A percentile compares a stretch with the other conserved stretches of the same genome.
Evolutionary conservation across 2,329 filamentous ascomycete species (phyloP).

Genomic region (Colletotrichum eleusines): DNA sequence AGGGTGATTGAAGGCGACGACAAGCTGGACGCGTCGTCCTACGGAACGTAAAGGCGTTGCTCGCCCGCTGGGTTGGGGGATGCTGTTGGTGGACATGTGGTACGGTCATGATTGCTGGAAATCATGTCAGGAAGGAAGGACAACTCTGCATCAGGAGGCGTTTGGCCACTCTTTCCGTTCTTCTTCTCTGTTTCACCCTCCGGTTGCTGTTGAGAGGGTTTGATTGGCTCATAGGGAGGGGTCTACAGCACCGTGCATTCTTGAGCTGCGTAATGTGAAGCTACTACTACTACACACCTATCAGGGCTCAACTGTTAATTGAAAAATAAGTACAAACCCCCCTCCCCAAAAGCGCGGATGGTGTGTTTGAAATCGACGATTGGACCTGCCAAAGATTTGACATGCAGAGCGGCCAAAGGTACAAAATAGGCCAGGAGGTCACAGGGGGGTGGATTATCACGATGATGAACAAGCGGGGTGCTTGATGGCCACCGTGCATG

Average conservation of each 20-base stretch:
- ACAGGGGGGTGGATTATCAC: neutral
- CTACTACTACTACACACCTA: neutral
- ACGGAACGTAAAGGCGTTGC: conserved; percentile 50
- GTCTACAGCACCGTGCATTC: conserved; percentile 24
- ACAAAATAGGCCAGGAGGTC: neutral
- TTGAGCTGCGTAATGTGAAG: conserved; percentile 3
- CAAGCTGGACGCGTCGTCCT: conserved; percentile 63
- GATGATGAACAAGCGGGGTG: no score
- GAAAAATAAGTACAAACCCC: neutral
- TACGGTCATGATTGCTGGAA: neutral
- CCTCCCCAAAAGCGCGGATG: neutral
- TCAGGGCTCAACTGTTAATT: neutral
- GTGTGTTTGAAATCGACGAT: neutral
- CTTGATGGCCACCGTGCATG: neutral
- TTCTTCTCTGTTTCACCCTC: conserved; percentile 1
- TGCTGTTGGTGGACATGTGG: neutral
- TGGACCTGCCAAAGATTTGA: no score
- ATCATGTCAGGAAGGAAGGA: neutral
- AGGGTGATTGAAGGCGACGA: conserved; percentile 69
- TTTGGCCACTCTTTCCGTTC: conserved; percentile 3
- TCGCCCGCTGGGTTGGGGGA: neutral
- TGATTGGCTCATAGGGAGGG: neutral
- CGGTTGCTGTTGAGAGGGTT: neutral
- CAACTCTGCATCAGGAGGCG: conserved; percentile 32
- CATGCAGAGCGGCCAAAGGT: neutral